These are phyloP conservation scores for Ganoderma lucidum DNA, from an alignment of 1,284 basidiomycete genomes.

Conservation along the genomic window DNA sequence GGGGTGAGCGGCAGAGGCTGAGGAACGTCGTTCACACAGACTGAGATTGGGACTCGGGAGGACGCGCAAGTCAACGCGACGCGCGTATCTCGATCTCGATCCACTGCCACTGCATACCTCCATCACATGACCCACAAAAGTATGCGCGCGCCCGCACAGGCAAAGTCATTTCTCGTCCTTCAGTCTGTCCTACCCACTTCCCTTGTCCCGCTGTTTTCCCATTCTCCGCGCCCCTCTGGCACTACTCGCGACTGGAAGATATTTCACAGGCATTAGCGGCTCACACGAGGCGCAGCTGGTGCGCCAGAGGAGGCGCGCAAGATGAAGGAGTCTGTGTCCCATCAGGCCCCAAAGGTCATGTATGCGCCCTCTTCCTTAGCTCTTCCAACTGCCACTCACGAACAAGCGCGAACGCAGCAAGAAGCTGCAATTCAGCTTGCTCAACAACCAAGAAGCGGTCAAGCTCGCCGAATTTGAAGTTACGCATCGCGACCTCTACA, in stretches of 20 bases:
- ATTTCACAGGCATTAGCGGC: not conserved
- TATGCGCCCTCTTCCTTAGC: conserved; percentile 49
- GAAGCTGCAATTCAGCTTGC: conserved; percentile 92
- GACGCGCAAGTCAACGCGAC: conserved; percentile 44
- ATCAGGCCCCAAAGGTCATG: conserved; percentile 94
- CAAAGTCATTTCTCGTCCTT: not conserved
- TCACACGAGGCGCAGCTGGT: conserved; percentile 2
- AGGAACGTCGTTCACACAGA: too few relatives aligned
- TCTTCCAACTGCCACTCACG: not conserved
- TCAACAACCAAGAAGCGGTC: conserved; percentile 93
- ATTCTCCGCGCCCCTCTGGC: not conserved
- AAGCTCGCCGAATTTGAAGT: conserved; percentile 95
- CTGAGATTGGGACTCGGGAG: conserved; percentile 18
- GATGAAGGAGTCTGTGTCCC: conserved; percentile 91
- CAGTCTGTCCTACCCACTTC: not conserved
- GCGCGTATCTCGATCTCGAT: conserved; percentile 30
- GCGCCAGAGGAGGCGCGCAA: conserved; percentile 23
- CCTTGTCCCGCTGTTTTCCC: not conserved
- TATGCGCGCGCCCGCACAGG: conserved; percentile 4
- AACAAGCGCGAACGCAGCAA: conserved; percentile 62
- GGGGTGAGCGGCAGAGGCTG: conserved; percentile 14
- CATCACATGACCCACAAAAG: conserved; percentile 28
- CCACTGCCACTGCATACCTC: not conserved
- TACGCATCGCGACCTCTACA: conserved; percentile 91
- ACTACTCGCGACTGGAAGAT: not conserved